phyloP scores from a whole-genome alignment of 2,329 filamentous ascomycete genomes.

The Aspergillus fischeri region DNA sequence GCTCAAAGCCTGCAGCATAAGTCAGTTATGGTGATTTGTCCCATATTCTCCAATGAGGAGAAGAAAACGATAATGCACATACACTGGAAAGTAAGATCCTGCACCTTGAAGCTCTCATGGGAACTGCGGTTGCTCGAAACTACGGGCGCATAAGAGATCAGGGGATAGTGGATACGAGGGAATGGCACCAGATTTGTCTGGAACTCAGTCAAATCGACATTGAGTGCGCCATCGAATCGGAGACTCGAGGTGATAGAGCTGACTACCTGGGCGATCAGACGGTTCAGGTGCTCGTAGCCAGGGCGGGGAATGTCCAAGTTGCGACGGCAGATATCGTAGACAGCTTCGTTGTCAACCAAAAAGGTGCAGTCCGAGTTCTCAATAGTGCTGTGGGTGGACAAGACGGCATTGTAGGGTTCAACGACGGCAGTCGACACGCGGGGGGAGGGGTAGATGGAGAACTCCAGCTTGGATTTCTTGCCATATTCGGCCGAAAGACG shows the following conservation, averaged over 20 bases:
- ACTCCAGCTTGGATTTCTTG: conserved; percentile 67
- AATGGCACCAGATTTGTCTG: conserved; percentile 67
- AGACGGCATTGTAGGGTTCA: conserved; percentile 62
- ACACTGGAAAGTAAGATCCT: conserved; percentile 67
- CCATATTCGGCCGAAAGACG: conserved; percentile 61
- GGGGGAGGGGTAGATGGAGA: conserved; percentile 62
- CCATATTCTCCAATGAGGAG: neutral
- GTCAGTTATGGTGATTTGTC: conserved; percentile 7
- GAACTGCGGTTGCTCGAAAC: conserved; percentile 68
- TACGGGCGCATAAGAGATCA: conserved; percentile 63
- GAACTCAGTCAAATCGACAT: conserved; percentile 66
- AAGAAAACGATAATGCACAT: conserved; percentile 14
- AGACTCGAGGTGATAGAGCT: conserved; percentile 63
- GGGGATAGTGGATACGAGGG: conserved; percentile 63
- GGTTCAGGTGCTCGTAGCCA: conserved; percentile 62
- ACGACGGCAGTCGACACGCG: conserved; percentile 63
- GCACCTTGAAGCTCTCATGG: conserved; percentile 84
- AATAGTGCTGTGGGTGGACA: conserved; percentile 57
- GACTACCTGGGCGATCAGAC: conserved; percentile 64
- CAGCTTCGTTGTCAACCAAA: conserved; percentile 65
- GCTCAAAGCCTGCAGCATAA: conserved; percentile 53
- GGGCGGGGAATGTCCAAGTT: conserved; percentile 63
- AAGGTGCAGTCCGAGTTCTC: conserved; percentile 67
- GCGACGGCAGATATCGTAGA: conserved; percentile 64
- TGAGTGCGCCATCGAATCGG: conserved; percentile 62